Conservation (phyloP, 768 basidiomycete species). For the Piloderma croceum region DNA sequence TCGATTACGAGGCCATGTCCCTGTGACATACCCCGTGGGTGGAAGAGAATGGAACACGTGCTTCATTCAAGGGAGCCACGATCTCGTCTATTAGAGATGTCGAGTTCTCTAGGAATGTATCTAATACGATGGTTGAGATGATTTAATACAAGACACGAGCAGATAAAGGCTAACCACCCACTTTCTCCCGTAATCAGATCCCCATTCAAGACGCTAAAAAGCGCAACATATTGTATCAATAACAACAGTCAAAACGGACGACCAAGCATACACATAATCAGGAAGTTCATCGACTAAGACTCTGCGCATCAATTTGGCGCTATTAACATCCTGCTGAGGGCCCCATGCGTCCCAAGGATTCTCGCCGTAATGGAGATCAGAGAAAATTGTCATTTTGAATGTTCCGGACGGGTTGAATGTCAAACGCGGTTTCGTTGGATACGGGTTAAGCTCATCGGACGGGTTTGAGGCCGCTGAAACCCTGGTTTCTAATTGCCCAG, state of each 20-base stretch:
- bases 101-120: conserved; percentile 62
- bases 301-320: conserved; percentile 49
- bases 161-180: conserved; percentile 23
- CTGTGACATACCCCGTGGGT: conserved; percentile 54
- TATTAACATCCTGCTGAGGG: conserved; percentile 60
- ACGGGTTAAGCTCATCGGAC: conserved; percentile 30
- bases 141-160: neutral
- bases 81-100: conserved; percentile 62
- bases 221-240: conserved; percentile 1
- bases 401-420: conserved; percentile 53
- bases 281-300: conserved; percentile 56
- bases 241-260: neutral
- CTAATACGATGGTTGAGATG: conserved; percentile 24
- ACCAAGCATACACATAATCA: conserved; percentile 55
- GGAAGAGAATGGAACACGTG: conserved; percentile 59
- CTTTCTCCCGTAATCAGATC: conserved; percentile 73
- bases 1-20: neutral
- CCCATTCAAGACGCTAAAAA: conserved; percentile 58
- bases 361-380: conserved; percentile 73
- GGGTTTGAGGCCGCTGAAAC: too few species aligned
- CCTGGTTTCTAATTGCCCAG: too few species aligned
- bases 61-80: conserved; percentile 52
- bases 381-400: conserved; percentile 71
- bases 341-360: conserved; percentile 69
- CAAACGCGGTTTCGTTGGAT: conserved; percentile 43